Conservation (phyloP, 345 rosid species). For the Syzygium oleosum region DNA sequence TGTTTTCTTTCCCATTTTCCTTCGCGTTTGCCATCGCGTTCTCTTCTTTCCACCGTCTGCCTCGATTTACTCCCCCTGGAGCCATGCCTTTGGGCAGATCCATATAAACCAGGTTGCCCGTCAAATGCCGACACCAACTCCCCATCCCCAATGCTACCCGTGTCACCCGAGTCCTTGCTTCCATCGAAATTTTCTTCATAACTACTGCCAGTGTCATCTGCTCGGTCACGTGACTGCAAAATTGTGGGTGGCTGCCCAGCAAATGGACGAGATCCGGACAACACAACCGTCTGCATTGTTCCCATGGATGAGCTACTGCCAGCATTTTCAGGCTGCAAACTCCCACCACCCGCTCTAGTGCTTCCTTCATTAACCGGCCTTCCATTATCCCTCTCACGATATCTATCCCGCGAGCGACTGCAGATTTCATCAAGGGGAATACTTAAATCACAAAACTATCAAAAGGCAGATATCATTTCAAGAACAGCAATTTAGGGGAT, state of each 20-base stretch:
- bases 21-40: conserved; percentile 55
- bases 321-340: conserved; percentile 32
- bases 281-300: conserved; percentile 32
- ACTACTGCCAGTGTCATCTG: conserved; percentile 54
- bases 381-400: conserved; percentile 71
- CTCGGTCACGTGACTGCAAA: conserved; percentile 66
- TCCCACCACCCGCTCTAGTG: conserved; percentile 27
- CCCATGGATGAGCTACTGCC: conserved; percentile 26
- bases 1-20: conserved; percentile 91
- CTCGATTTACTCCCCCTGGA: conserved; percentile 65
- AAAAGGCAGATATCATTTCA: neutral
- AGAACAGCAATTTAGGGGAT: neutral
- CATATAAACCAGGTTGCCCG: conserved; percentile 31
- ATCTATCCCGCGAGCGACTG: conserved; percentile 64
- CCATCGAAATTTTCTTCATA: conserved; percentile 70
- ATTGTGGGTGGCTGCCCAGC: conserved; percentile 67
- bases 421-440: neutral
- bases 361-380: conserved; percentile 45
- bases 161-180: conserved; percentile 72
- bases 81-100: conserved; percentile 46
- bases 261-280: conserved; percentile 52
- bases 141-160: conserved; percentile 65
- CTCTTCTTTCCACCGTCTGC: conserved; percentile 59
- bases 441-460: neutral
- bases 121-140: conserved; percentile 53